phyloP scores from a whole-genome alignment of 805 yeast genomes.

The Diddensiella santjacobensis region DNA sequence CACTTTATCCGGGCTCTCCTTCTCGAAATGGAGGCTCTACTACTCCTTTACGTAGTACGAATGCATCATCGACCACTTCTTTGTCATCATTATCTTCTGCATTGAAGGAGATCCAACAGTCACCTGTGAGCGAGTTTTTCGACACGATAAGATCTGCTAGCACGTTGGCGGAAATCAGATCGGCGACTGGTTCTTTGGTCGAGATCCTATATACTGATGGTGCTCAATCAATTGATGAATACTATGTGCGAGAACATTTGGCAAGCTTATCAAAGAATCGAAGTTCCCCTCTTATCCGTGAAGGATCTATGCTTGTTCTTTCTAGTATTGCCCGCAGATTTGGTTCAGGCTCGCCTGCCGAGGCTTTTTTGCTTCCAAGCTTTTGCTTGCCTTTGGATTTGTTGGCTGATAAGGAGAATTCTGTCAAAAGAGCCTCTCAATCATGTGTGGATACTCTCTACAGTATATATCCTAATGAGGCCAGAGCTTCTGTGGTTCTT shows the following conservation, averaged over 20 bases:
- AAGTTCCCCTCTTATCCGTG: slow-evolving; percentile 70
- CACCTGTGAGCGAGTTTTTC: slow-evolving; percentile 65
- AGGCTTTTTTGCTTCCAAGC: slow-evolving; percentile 65
- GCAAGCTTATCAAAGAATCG: slow-evolving; percentile 69
- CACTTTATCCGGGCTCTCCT: neutral
- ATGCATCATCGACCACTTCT: slow-evolving; percentile 60
- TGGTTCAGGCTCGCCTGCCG: slow-evolving; percentile 67
- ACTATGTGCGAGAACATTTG: slow-evolving; percentile 62
- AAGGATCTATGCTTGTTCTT: slow-evolving; percentile 63
- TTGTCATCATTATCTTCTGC: slow-evolving; percentile 72
- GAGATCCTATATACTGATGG: slow-evolving; percentile 47
- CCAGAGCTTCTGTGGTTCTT: slow-evolving; percentile 66
- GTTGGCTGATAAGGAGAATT: slow-evolving; percentile 81
- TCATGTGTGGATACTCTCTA: slow-evolving; percentile 66
- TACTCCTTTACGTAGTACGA: slow-evolving; percentile 28
- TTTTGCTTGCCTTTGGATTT: slow-evolving; percentile 65
- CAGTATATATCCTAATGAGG: slow-evolving; percentile 71
- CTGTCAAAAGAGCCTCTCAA: slow-evolving; percentile 83
- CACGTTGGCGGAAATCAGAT: slow-evolving; percentile 51
- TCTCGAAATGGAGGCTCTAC: slow-evolving; percentile 18
- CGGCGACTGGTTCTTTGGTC: slow-evolving; percentile 52
- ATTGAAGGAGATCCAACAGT: slow-evolving; percentile 55
- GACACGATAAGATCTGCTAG: slow-evolving; percentile 48
- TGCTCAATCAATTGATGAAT: slow-evolving; percentile 48
- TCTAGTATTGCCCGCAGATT: slow-evolving; percentile 56